Evolutionary conservation across 2,329 filamentous ascomycete species (phyloP).

Genomic region (Arthrobotrys iridis): DNA sequence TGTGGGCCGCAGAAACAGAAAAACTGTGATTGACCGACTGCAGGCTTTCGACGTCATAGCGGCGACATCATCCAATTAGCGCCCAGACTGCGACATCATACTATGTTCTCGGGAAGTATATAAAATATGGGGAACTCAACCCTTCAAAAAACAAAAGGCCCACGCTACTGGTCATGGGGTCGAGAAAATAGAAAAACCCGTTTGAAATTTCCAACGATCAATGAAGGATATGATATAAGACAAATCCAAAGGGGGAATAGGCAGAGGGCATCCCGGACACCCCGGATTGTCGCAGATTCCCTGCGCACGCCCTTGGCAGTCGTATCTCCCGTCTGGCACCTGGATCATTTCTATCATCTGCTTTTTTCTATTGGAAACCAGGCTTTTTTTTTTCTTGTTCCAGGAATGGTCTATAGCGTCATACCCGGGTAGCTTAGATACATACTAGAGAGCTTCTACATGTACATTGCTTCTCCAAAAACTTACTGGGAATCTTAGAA

Average conservation of each 20-base stretch:
- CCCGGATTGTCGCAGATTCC: slow-evolving; percentile 12
- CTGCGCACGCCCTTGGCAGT: not conserved
- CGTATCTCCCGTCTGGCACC: too few species aligned
- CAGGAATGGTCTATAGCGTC: slow-evolving; percentile 22
- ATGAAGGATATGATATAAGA: not conserved
- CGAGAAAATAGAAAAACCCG: too few species aligned
- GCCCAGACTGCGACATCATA: too few species aligned
- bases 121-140: too few species aligned
- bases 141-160: too few species aligned
- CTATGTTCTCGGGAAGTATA: too few species aligned
- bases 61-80: too few species aligned
- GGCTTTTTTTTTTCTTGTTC: slow-evolving; percentile 5
- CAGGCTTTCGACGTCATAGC: too few species aligned
- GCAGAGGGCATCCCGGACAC: not conserved
- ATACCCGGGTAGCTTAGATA: not conserved
- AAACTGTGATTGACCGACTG: too few species aligned
- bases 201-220: not conserved
- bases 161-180: too few species aligned
- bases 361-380: slow-evolving; percentile 12
- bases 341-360: slow-evolving; percentile 8
- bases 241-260: not conserved
- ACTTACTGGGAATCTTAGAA: not conserved
- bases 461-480: not conserved
- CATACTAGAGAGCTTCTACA: not conserved
- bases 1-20: too few species aligned